Percentiles rank a stretch among this genome's conserved stretches.
phyloP scores from a whole-genome alignment of 805 yeast genomes.

The Ogataea pini region DNA sequence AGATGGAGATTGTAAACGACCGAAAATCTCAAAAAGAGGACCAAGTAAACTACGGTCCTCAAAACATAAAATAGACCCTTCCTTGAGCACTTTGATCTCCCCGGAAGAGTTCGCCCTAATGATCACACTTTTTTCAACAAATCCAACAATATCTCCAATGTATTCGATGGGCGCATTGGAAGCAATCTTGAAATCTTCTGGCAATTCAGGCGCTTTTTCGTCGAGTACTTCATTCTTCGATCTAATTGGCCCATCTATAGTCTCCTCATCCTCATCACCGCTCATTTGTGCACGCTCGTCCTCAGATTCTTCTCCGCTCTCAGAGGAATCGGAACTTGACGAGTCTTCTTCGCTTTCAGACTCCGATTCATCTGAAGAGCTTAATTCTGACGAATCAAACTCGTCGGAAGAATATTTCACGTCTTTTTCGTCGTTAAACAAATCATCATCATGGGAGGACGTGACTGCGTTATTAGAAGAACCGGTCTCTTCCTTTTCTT shows the following conservation, averaged over 20 bases:
- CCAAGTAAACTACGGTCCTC: conserved; percentile 73
- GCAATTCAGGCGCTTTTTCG: conserved; percentile 66
- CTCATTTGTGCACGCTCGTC: conserved; percentile 25
- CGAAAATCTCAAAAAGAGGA: conserved; percentile 83
- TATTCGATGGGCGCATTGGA: conserved; percentile 65
- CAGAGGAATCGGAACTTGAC: conserved; percentile 25
- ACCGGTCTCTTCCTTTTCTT: too few species aligned
- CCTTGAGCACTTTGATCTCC: conserved; percentile 79
- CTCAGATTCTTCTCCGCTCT: conserved; percentile 14
- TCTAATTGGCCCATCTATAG: conserved; percentile 61
- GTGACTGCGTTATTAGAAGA: too few species aligned
- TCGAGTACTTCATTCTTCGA: conserved; percentile 78
- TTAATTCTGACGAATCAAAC: conserved; percentile 10
- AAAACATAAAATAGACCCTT: conserved; percentile 76
- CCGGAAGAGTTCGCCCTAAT: conserved; percentile 76
- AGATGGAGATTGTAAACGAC: conserved; percentile 78
- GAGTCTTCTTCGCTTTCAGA: conserved; percentile 27
- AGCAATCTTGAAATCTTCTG: conserved; percentile 61
- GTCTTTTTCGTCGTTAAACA: conserved; percentile 23
- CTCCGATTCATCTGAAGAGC: conserved; percentile 18
- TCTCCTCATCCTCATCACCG: conserved; percentile 37
- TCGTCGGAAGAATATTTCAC: conserved; percentile 29
- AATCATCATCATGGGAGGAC: conserved; percentile 16
- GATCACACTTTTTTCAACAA: conserved; percentile 72
- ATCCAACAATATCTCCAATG: conserved; percentile 66